These are phyloP conservation scores for Dalbergia oliveri DNA, from an alignment of 306 rosid species.

Conservation along the genomic window DNA sequence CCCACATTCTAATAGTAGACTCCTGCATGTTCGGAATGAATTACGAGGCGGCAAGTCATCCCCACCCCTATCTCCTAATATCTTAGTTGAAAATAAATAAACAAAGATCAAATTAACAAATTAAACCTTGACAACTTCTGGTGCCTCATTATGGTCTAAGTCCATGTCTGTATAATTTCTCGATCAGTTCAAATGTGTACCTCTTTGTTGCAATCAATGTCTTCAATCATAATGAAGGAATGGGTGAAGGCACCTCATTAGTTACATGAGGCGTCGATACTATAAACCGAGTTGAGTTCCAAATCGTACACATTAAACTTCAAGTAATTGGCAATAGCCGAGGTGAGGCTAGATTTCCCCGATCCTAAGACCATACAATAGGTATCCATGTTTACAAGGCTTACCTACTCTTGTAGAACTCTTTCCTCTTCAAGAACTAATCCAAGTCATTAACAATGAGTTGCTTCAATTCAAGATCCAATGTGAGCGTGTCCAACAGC, in stretches of 20 bases:
- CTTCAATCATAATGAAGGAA: slow-evolving; percentile 57
- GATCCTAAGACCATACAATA: slow-evolving; percentile 55
- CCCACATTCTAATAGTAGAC: too few relatives aligned
- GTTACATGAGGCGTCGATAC: slow-evolving; percentile 36
- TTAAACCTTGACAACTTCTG: background rate
- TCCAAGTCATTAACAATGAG: slow-evolving; percentile 40
- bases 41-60: too few relatives aligned
- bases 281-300: slow-evolving; percentile 38
- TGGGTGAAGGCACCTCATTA: slow-evolving; percentile 41
- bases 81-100: too few relatives aligned
- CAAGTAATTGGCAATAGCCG: slow-evolving; percentile 51
- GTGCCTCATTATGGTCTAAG: background rate
- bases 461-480: slow-evolving; percentile 49
- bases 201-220: slow-evolving; percentile 52
- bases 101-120: too few relatives aligned
- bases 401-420: slow-evolving; percentile 53
- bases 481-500: slow-evolving; percentile 43
- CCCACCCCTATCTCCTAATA: too few relatives aligned
- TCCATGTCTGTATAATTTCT: background rate
- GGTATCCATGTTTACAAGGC: slow-evolving; percentile 59
- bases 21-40: too few relatives aligned
- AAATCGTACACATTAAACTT: slow-evolving; percentile 57
- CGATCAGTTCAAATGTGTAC: slow-evolving; percentile 32
- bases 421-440: slow-evolving; percentile 51
- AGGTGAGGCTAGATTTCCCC: slow-evolving; percentile 56